Base-by-base conservation (phyloP, 345 rosid genomes). In the Salix dunnii region DNA sequence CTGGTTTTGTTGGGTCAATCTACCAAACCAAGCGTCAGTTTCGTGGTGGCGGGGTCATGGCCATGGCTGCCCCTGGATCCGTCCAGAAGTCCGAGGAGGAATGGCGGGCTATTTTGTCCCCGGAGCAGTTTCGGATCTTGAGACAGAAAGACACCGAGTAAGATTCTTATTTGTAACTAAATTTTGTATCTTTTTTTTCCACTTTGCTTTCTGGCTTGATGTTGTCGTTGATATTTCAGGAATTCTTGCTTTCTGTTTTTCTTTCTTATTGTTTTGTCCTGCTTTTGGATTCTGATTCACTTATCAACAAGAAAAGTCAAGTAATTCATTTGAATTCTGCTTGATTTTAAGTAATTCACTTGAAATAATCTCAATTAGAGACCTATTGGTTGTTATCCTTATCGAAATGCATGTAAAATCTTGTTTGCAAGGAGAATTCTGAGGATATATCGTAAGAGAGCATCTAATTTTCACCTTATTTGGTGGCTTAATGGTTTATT, bases 71-170 rank as follows among this genome's bases (percentile, higher is more conserved):
- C 79, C 49, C 90, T 66, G 94, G 88, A 36, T 80, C 94, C 16
- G 82, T 85, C 68, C 88, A 81, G 74, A 96, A 91, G 84, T 84
- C 99, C 1, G 96, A 96, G 73, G 98, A 92, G 36, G 97, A 96
- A 74, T 93, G 99, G 99, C 94, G 91, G 20, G 91, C 91, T 23
- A 62, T 91, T 80, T 88, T 95, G 21, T 89, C 97, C 1, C 98
- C 97, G 5, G 89, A 93, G 74, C 99, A 93, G 78, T 93, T 95
- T 68, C 86, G 89, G 76, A 90, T 95, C 78, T 80, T 93, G 73
- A 85, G 98, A 69, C 90, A 82, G 82, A 96, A 93, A 81, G 98
- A 94, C 81, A 93, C 99, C 0, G 98, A 95, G 98, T 94, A 81
- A 77, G 91, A 38, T 20, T 51, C 33, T 23, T 1, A 60, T 7